A percentile compares a stretch with the other conserved stretches of the same genome.
Evolutionary conservation across 129 eudicot genomes (phyloP).

Genomic region (Oenanthe sinensis): DNA sequence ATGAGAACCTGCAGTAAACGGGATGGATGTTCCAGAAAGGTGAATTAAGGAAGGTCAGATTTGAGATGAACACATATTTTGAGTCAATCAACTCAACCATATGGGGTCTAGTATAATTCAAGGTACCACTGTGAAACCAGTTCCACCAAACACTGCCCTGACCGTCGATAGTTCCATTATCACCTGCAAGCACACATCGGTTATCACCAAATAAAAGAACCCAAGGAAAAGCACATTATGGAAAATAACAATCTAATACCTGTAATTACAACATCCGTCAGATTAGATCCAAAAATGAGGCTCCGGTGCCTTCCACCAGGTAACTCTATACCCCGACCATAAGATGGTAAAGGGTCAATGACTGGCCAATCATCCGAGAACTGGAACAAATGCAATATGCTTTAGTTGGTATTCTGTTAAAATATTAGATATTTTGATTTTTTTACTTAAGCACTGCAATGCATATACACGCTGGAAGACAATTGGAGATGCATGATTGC

Average conservation of each 20-base stretch:
- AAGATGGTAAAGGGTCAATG: slow-evolving; percentile 38
- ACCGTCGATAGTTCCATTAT: slow-evolving; percentile 47
- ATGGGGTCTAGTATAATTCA: slow-evolving; percentile 29
- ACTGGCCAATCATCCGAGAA: slow-evolving; percentile 22
- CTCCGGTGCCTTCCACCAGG: slow-evolving; percentile 32
- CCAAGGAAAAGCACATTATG: neutral
- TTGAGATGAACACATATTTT: slow-evolving; percentile 21
- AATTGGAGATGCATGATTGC: neutral
- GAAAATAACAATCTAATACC: slow-evolving; percentile 16
- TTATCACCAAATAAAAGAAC: neutral
- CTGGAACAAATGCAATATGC: neutral
- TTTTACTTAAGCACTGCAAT: neutral
- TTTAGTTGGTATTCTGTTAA: neutral
- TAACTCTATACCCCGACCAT: slow-evolving; percentile 42
- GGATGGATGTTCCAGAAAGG: slow-evolving; percentile 50
- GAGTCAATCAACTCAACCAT: slow-evolving; percentile 30
- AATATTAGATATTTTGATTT: neutral
- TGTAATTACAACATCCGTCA: slow-evolving; percentile 37
- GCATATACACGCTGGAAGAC: neutral
- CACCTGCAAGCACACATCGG: slow-evolving; percentile 16
- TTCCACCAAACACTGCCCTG: slow-evolving; percentile 44
- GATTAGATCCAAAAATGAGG: slow-evolving; percentile 25
- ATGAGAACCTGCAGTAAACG: slow-evolving; percentile 36
- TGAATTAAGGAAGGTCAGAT: slow-evolving; percentile 26
- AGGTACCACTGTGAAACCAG: slow-evolving; percentile 20